These are phyloP conservation scores for Kurtzmaniella quercitrusa DNA, from an alignment of 1,139 yeast genomes.

Conservation along the genomic window DNA sequence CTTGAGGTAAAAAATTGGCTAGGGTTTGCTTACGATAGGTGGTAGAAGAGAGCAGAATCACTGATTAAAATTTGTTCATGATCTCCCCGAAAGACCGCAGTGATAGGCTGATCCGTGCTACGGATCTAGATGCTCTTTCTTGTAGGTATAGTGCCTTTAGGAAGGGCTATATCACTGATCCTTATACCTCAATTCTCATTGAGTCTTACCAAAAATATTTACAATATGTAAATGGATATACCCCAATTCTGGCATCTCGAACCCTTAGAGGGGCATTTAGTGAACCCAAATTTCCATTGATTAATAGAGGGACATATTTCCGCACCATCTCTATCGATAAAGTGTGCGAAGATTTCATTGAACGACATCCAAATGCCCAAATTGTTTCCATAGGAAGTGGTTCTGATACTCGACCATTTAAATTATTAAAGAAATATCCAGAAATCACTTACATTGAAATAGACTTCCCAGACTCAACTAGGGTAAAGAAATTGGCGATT, in stretches of 20 bases:
- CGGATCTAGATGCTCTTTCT: conserved; percentile 84
- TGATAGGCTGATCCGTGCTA: conserved; percentile 57
- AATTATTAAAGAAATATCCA: conserved; percentile 29
- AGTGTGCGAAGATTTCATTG: conserved; percentile 48
- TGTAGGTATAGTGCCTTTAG: conserved; percentile 60
- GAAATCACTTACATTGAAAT: conserved; percentile 58
- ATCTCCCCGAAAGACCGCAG: conserved; percentile 31
- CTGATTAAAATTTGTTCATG: conserved; percentile 18
- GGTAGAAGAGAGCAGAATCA: too few relatives aligned
- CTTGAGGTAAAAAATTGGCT: too few relatives aligned
- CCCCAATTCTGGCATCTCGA: conserved; percentile 38
- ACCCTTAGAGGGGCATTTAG: conserved; percentile 36
- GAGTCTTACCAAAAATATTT: conserved; percentile 34
- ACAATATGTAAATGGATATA: conserved; percentile 37
- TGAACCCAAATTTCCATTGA: conserved; percentile 66
- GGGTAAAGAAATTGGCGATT: conserved; percentile 58
- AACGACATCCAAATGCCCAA: conserved; percentile 34
- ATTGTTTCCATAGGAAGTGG: conserved; percentile 92
- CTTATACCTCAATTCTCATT: conserved; percentile 40
- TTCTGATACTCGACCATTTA: conserved; percentile 79
- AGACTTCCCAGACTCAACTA: conserved; percentile 65
- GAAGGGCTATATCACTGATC: conserved; percentile 56
- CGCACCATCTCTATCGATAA: conserved; percentile 62
- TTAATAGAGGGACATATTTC: conserved; percentile 77
- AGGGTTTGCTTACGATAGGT: too few relatives aligned